Evolutionary conservation across 2,329 filamentous ascomycete genomes (phyloP), one percentile per base, ranked within the genome.

Genomic region (Thielaviopsis cerberus): DNA sequence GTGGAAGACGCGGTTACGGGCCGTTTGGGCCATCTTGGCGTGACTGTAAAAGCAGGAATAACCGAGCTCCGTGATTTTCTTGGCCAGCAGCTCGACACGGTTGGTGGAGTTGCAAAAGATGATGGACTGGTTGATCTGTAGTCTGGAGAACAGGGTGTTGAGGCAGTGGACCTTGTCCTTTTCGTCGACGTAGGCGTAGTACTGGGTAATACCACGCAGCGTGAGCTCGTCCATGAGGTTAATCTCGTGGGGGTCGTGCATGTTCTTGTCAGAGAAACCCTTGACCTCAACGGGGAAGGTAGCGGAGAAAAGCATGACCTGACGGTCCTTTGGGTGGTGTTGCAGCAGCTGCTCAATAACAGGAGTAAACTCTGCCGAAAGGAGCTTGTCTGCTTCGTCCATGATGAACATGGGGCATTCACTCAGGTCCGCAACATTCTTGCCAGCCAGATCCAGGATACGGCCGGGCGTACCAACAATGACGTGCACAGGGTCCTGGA

Each of bases 21-120:
- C 89, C 64, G 92, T 86, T 71, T 98, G 92, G 53, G 92, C 82
- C 92, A 98, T 98, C 68, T 90, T 89, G 56, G 92, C 92, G 71
- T 98, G 92, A 64, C 91, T 97, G 75, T 98, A 98, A 75, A 97
- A 98, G 75, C 92, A 98, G 1, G 92, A 98, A 73, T 98, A 98
- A 63, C 92, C 92, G 63, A 98, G 81, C 71, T 98, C 94, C 53
- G 94, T 98, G 67, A 98, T 98, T 73, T 98, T 98, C 78, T 98
- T 98, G 55, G 92, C 92, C 25, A 98, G 80, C 57, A 98, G 78
- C 72, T 98, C 92, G 61, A 98, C 92, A 63, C 92, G 88, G 71
- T 97, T 97, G 57, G 92, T 98, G 48, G 92, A 98, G 73, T 98
- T 98, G 75, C 92, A 98, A 76, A 98, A 98, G 69, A 98, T 98